phyloP scores from a whole-genome alignment of 2,329 filamentous ascomycete genomes.

The Penicillium sp. region DNA sequence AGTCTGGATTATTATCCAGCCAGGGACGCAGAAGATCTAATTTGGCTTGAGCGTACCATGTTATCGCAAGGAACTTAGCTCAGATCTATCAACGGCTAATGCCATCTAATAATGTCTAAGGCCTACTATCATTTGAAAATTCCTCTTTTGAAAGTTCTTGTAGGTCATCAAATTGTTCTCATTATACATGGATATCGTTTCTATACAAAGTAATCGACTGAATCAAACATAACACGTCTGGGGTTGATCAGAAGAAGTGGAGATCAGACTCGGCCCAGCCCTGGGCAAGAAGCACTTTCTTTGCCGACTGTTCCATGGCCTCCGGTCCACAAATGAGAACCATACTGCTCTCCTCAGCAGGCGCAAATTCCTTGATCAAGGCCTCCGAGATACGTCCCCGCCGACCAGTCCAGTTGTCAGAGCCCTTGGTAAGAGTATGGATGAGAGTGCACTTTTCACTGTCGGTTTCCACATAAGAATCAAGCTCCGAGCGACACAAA shows the following conservation, averaged over 20 bases:
- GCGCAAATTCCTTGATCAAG: constrained; percentile 65
- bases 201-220: not conserved
- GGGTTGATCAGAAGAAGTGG: constrained; percentile 69
- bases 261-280: constrained; percentile 77
- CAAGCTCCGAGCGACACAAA: constrained; percentile 76
- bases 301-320: constrained; percentile 72
- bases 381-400: constrained; percentile 69
- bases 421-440: constrained; percentile 71
- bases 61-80: not conserved
- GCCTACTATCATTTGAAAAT: not conserved
- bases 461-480: constrained; percentile 63
- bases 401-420: constrained; percentile 69
- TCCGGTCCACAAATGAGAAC: constrained; percentile 81
- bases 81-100: too few relatives aligned
- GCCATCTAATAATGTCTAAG: too few relatives aligned
- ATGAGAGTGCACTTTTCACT: constrained; percentile 64
- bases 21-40: too few relatives aligned
- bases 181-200: not conserved
- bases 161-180: not conserved
- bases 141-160: not conserved
- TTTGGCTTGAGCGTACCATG: not conserved
- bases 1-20: too few relatives aligned
- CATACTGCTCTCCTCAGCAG: constrained; percentile 60
- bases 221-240: not conserved
- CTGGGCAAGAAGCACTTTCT: constrained; percentile 61